phyloP scores from a whole-genome alignment of 768 basidiomycete species.

The Mycena rosella region DNA sequence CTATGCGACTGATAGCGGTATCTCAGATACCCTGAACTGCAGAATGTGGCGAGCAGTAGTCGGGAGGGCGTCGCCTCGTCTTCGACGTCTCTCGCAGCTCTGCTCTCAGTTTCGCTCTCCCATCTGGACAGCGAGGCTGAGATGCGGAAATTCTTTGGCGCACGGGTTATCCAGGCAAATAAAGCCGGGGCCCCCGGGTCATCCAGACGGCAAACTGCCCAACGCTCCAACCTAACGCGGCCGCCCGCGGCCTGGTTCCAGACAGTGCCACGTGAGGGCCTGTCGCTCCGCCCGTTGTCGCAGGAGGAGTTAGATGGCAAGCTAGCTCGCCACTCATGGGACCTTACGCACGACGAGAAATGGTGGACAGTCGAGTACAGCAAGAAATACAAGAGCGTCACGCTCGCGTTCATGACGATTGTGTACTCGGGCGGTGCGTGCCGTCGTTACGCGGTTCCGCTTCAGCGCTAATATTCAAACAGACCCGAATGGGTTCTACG shows the following conservation, averaged over 20 bases:
- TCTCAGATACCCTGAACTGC: slow-evolving; percentile 66
- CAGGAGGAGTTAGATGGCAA: slow-evolving; percentile 66
- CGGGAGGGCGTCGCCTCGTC: slow-evolving; percentile 37
- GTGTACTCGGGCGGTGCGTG: slow-evolving; percentile 85
- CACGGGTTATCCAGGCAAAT: slow-evolving; percentile 83
- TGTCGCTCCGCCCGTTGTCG: slow-evolving; percentile 71
- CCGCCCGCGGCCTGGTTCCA: slow-evolving; percentile 85
- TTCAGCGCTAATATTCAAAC: not conserved
- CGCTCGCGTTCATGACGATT: slow-evolving; percentile 82
- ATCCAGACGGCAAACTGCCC: slow-evolving; percentile 56
- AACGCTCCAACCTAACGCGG: slow-evolving; percentile 80
- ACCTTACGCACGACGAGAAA: slow-evolving; percentile 67
- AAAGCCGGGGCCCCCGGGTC: slow-evolving; percentile 54
- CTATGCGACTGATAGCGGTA: not conserved
- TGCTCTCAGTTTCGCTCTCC: slow-evolving; percentile 84
- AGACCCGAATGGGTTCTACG: slow-evolving; percentile 87
- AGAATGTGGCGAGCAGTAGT: slow-evolving; percentile 51
- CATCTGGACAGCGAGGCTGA: slow-evolving; percentile 92
- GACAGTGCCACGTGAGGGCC: slow-evolving; percentile 75
- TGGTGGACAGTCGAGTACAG: slow-evolving; percentile 94
- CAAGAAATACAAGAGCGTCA: slow-evolving; percentile 85
- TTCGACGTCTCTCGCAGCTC: slow-evolving; percentile 55
- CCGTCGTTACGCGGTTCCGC: not conserved
- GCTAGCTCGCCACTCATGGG: slow-evolving; percentile 54
- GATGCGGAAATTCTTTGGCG: slow-evolving; percentile 93